phyloP scores from a whole-genome alignment of 2,329 filamentous ascomycete species.

The Microdochium trichocladiopsis region DNA sequence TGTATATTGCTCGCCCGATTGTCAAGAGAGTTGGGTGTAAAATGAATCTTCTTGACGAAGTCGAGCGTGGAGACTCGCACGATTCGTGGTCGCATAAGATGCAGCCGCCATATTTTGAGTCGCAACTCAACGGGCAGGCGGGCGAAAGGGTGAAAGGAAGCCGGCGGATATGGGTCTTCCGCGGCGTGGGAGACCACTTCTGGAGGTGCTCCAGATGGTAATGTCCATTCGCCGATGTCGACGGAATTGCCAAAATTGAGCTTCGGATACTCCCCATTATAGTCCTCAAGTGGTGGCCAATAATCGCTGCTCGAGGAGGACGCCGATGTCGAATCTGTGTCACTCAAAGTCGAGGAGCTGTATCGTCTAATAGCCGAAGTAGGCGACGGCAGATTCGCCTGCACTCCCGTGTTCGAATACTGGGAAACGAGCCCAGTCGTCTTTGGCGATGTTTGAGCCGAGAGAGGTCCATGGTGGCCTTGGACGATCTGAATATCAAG shows the following conservation, averaged over 20 bases:
- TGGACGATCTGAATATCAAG: background rate
- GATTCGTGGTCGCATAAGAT: slow-evolving; percentile 1
- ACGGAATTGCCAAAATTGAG: background rate
- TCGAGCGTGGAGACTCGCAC: background rate
- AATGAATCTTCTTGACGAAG: slow-evolving; percentile 1
- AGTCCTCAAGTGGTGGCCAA: background rate
- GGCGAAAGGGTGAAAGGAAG: background rate
- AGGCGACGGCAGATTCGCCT: background rate
- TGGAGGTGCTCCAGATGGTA: background rate
- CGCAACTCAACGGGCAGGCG: background rate
- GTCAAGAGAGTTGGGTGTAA: background rate
- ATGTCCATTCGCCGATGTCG: background rate
- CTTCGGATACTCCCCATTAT: background rate
- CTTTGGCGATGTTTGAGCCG: background rate
- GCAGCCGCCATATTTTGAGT: slow-evolving; percentile 1
- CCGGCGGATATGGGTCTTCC: background rate
- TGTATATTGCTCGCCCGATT: background rate
- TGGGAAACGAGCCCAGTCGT: background rate
- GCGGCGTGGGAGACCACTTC: background rate
- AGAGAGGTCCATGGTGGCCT: background rate
- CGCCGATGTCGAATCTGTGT: background rate
- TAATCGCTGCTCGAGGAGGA: background rate
- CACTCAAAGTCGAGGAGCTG: background rate
- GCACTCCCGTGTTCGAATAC: background rate
- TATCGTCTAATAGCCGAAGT: background rate